Base-by-base conservation (phyloP, 805 yeast species). In the Dipodascopsis uninucleata region DNA sequence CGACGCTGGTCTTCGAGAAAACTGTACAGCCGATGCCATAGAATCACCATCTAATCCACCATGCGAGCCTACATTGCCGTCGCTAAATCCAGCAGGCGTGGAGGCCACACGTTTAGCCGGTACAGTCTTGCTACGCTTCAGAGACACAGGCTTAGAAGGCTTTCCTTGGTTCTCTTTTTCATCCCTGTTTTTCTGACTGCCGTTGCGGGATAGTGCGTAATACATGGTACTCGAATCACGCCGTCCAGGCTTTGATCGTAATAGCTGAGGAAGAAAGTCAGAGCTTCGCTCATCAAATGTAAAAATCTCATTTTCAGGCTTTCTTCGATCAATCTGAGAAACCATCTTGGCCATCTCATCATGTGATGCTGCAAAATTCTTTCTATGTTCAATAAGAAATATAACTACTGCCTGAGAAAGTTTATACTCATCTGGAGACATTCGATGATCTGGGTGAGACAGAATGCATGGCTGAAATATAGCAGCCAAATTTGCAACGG, bases 391-490 rank as follows among this genome's bases (percentile, higher is more conserved):
- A 45, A 90, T 85, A 68, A 93, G 74, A 55, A 90, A 88, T 60
- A 89, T 94, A 21, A 93, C 82, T 26, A 86, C 96, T 5, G 79
- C 73, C 55, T 89, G 87, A 4, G 95, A 85, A 28, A 87, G 67
- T 9, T 85, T 90, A 66, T 89, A 89, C 65, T 93, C 97, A 25
- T 80, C 86, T 1, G 97, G 97, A 32, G 82, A 78, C 81, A 90
- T 78, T 61, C 89, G 96, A 63, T 93, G 97, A 54, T 75, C 76
- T 4, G 96, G 95, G 63, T 90, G 97, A 7, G 95, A 84, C 41
- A 93, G 70, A 14, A 93, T 79, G n/a, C 96, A 85, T 2, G 98
- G 97, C 67, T 93, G 98, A 69, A 93, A 93, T 45, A 93, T 85
- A 1, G 97, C 96, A 1, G 97, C 95, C 53, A 93, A 70, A 62